A percentile compares a stretch with the other conserved stretches of the same genome.
Evolutionary conservation across 495 filamentous ascomycete species (phyloP).

Genomic region (Pseudomonodictys pantanalensis): DNA sequence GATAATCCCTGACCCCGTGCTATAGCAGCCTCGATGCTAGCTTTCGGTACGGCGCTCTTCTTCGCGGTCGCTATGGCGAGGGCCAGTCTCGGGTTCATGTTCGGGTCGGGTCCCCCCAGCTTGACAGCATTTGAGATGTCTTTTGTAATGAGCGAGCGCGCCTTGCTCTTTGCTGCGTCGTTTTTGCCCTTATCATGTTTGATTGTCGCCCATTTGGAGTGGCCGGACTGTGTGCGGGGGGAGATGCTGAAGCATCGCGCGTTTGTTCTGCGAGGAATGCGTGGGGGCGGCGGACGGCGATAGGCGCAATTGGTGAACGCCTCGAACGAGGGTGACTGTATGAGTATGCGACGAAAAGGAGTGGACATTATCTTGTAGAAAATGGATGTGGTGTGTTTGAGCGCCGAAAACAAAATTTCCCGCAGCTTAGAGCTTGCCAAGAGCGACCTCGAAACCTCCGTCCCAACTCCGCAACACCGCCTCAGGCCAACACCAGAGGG

Average conservation of each 20-base stretch:
- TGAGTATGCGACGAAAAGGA: slow-evolving; percentile 1
- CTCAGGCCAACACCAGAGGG: not conserved
- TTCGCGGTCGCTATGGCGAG: slow-evolving; percentile 73
- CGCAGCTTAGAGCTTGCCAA: slow-evolving; percentile 1
- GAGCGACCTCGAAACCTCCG: slow-evolving; percentile 9
- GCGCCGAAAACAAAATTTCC: not conserved
- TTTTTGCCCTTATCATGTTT: slow-evolving; percentile 86
- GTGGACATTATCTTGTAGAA: slow-evolving; percentile 18
- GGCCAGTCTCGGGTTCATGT: slow-evolving; percentile 70
- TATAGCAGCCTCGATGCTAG: slow-evolving; percentile 76
- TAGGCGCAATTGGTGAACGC: not conserved
- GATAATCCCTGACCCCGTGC: slow-evolving; percentile 83
- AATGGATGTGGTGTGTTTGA: not conserved
- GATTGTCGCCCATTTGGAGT: slow-evolving; percentile 82
- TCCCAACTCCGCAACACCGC: not conserved
- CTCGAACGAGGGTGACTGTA: not conserved
- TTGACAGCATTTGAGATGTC: slow-evolving; percentile 58
- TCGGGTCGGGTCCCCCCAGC: slow-evolving; percentile 65
- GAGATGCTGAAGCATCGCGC: slow-evolving; percentile 14
- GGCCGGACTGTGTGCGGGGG: slow-evolving; percentile 9
- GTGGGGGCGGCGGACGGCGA: not conserved
- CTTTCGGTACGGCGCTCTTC: slow-evolving; percentile 81
- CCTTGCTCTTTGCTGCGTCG: slow-evolving; percentile 58
- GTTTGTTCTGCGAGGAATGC: not conserved
- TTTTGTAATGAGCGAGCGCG: slow-evolving; percentile 47